phyloP scores from a whole-genome alignment of 2,329 filamentous ascomycete species.

The Xylariales sp. region DNA sequence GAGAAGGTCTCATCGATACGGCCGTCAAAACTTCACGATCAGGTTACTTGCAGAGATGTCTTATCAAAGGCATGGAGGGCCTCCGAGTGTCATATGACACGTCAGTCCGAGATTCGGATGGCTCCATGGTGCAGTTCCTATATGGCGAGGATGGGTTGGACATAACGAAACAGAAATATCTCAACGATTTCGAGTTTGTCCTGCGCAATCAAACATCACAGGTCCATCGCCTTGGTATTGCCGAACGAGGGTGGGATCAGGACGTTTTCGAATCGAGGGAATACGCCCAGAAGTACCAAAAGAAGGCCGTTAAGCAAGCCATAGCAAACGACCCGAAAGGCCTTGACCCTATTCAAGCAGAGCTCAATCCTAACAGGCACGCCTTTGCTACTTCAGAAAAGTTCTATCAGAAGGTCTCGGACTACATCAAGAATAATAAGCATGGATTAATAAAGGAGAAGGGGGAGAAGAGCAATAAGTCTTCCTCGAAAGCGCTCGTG shows the following conservation, averaged over 20 bases:
- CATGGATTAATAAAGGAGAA: conserved; percentile 68
- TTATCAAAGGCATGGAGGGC: conserved; percentile 99
- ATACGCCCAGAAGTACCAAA: conserved; percentile 80
- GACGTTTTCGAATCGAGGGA: conserved; percentile 63
- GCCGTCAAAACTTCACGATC: conserved; percentile 98
- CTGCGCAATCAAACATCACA: conserved; percentile 87
- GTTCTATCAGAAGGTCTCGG: conserved; percentile 78
- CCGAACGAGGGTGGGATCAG: conserved; percentile 56
- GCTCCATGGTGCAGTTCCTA: conserved; percentile 91
- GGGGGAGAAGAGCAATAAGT: conserved; percentile 53
- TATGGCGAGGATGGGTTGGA: conserved; percentile 98
- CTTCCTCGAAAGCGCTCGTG: conserved; percentile 43
- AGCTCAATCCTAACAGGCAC: conserved; percentile 80
- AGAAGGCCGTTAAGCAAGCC: conserved; percentile 80
- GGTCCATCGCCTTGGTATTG: conserved; percentile 78
- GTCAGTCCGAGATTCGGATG: conserved; percentile 93
- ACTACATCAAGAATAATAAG: conserved; percentile 83
- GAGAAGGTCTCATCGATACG: conserved; percentile 98
- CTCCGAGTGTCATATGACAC: conserved; percentile 92
- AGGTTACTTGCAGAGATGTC: conserved; percentile 93
- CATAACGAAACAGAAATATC: conserved; percentile 91
- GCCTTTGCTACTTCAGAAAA: conserved; percentile 90
- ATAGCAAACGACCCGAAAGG: conserved; percentile 66
- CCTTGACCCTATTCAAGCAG: conserved; percentile 79
- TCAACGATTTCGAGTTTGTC: conserved; percentile 90